Evolutionary conservation across 176 grass and related monocot species (phyloP), one percentile per base, ranked within the genome.

Genomic region (Aegilops umbellulata): DNA sequence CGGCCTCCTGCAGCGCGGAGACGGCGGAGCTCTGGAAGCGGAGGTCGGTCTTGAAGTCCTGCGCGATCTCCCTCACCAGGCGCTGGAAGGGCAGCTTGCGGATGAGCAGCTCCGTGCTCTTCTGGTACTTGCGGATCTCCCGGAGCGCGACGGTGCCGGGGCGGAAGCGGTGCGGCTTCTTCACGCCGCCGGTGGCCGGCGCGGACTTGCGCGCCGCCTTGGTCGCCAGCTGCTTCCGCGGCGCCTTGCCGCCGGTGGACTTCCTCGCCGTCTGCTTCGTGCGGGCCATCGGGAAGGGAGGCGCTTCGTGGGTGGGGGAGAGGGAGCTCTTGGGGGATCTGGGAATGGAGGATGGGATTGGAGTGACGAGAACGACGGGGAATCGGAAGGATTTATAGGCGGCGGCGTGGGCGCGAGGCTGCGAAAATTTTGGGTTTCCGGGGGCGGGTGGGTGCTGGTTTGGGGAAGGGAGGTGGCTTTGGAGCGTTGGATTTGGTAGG

Each of bases 51-150:
- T 91, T 91, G 86, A 94, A 91, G 80, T 94, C 92, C 80, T 94
- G 89, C 2, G 89, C 86, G 80, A 94, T 94, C 92, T 94, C 92
- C 2, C 86, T 19, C 11, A 94, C 87, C 0, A 94, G 82, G 3
- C 89, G 80, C 88, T 93, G 89, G 86, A 94, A 94, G 0, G 92
- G 92, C 0, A 94, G 92, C 89, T 94, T 94, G 19, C 89, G 89
- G 81, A 94, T 94, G 3, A 94, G 89, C 14, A 94, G 82, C 84
- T 94, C 89, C 2, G 89, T 94, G 87, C 89, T 94, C 89, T 94
- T 94, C 87, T 94, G 92, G 87, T 94, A 94, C 87, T 91, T 94
- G 87, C 89, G 89, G 81, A 94, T 94, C 92, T 89, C 92, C 0
- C 92, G 69, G 27, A 94, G 92, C 6, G 92, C 92, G 44, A 94